A percentile compares a stretch with the other conserved stretches of the same genome.
Conservation (phyloP, 129 eudicot genomes). For the Scalesia atractyloides region DNA sequence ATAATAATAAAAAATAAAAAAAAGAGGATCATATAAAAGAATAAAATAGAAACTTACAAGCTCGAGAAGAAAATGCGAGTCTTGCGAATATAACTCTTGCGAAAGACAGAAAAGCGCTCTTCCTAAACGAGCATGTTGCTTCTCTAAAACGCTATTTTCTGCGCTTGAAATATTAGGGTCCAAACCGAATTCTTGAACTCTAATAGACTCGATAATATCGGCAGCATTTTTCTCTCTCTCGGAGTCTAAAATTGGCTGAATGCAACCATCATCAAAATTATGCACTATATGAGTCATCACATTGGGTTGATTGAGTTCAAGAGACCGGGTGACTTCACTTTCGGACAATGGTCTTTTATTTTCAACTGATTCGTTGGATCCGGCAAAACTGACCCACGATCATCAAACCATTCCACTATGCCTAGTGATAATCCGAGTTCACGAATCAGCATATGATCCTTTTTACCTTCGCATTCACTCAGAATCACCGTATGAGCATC, state of each 20-base stretch:
- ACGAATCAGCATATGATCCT: constrained; percentile 73
- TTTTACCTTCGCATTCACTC: constrained; percentile 50
- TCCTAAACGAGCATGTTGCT: constrained; percentile 97
- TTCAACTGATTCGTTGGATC: constrained; percentile 28
- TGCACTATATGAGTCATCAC: constrained; percentile 26
- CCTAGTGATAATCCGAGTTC: constrained; percentile 83
- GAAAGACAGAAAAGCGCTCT: constrained; percentile 99
- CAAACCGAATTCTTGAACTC: constrained; percentile 87
- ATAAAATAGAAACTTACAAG: constrained; percentile 48
- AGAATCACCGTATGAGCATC: constrained; percentile 63
- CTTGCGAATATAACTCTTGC: constrained; percentile 88
- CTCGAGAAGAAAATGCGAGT: constrained; percentile 94
- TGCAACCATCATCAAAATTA: constrained; percentile 18
- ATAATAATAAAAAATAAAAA: no score
- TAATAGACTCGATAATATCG: constrained; percentile 65
- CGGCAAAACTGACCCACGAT: constrained; percentile 17
- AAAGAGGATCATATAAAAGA: not conserved
- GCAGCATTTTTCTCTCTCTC: constrained; percentile 44
- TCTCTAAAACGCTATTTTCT: constrained; percentile 66
- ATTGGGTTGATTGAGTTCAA: constrained; percentile 24
- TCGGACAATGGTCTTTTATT: constrained; percentile 9
- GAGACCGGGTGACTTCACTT: constrained; percentile 19
- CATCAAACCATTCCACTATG: constrained; percentile 75
- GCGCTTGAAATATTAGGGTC: constrained; percentile 49
- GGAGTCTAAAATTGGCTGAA: constrained; percentile 20